These are phyloP conservation scores for Stagonosporopsis rhizophila DNA, from an alignment of 2,329 filamentous ascomycete species.

Conservation along the genomic window DNA sequence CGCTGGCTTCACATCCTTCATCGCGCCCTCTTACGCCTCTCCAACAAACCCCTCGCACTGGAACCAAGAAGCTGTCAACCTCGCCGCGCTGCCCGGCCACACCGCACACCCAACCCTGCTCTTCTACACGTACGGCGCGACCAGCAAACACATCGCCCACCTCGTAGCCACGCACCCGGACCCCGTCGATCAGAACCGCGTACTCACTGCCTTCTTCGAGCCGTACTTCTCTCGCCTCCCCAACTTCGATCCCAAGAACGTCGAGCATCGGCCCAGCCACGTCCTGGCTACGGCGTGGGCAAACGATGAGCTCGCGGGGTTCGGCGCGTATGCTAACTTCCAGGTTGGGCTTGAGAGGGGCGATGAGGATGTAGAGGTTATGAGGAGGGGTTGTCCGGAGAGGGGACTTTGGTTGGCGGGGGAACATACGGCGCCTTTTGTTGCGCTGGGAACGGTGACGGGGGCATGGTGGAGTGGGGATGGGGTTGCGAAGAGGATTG, in stretches of 20 bases:
- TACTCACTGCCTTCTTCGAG: constrained; percentile 71
- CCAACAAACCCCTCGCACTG: constrained; percentile 69
- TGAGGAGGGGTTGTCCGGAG: constrained; percentile 64
- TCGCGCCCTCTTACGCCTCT: constrained; percentile 71
- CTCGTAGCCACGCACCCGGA: constrained; percentile 40
- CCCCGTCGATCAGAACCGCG: constrained; percentile 54
- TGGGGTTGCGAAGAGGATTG: constrained; percentile 71
- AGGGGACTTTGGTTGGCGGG: constrained; percentile 84
- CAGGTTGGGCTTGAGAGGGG: constrained; percentile 75
- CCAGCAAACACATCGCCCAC: constrained; percentile 41
- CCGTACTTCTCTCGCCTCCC: constrained; percentile 82
- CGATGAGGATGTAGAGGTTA: constrained; percentile 72
- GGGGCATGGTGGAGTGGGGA: constrained; percentile 94
- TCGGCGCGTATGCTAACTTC: constrained; percentile 86
- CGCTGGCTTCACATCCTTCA: constrained; percentile 77
- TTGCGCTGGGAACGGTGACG: constrained; percentile 69
- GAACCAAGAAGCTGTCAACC: constrained; percentile 79
- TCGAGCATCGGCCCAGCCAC: constrained; percentile 67
- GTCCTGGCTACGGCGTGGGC: constrained; percentile 79
- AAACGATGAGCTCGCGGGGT: constrained; percentile 77
- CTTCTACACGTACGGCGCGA: constrained; percentile 76
- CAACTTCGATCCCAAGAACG: constrained; percentile 63
- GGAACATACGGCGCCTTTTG: constrained; percentile 89
- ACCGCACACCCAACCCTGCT: constrained; percentile 80
- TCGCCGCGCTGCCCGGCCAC: constrained; percentile 67